A percentile compares a stretch with the other conserved stretches of the same genome.
phyloP scores from a whole-genome alignment of 2,329 filamentous ascomycete species.

The Cryphonectria radicalis region DNA sequence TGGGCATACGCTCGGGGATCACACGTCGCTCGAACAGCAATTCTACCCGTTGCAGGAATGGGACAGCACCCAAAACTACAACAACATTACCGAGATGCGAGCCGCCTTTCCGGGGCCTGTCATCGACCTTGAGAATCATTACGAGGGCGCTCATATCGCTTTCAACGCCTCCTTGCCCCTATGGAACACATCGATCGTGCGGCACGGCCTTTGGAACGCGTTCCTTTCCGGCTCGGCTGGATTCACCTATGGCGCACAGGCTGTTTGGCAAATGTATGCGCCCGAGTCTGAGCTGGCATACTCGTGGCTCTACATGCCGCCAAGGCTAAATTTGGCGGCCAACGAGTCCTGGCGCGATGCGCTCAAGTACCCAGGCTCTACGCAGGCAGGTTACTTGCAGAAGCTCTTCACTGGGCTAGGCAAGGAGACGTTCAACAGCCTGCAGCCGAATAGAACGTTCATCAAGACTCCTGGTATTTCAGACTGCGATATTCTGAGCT shows the following conservation, averaged over 20 bases:
- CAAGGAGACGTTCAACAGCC: background rate
- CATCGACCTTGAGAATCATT: conserved; percentile 13
- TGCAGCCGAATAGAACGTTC: conserved; percentile 4
- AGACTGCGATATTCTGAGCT: background rate
- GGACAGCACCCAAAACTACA: conserved; percentile 12
- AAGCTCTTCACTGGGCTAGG: conserved; percentile 4
- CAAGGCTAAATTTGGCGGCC: background rate
- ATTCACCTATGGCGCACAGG: conserved; percentile 15
- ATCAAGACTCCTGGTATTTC: conserved; percentile 4
- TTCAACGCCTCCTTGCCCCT: conserved; percentile 10
- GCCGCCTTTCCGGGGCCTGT: conserved; percentile 12
- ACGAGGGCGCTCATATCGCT: conserved; percentile 7
- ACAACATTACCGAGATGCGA: conserved; percentile 14
- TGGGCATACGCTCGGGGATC: background rate
- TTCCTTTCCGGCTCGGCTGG: conserved; percentile 10
- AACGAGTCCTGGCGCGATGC: conserved; percentile 15
- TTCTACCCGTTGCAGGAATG: background rate
- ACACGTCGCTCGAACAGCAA: background rate
- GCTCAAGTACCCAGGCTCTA: conserved; percentile 2
- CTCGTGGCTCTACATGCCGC: conserved; percentile 5
- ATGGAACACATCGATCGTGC: conserved; percentile 10
- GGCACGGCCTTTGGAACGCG: conserved; percentile 16
- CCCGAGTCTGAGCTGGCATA: conserved; percentile 4
- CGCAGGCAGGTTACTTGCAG: conserved; percentile 5
- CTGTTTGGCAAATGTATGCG: conserved; percentile 16